A percentile compares a stretch with the other conserved stretches of the same genome.
Evolutionary conservation across 2,329 filamentous ascomycete genomes (phyloP).

Genomic region (Mycocentrospora acerina): DNA sequence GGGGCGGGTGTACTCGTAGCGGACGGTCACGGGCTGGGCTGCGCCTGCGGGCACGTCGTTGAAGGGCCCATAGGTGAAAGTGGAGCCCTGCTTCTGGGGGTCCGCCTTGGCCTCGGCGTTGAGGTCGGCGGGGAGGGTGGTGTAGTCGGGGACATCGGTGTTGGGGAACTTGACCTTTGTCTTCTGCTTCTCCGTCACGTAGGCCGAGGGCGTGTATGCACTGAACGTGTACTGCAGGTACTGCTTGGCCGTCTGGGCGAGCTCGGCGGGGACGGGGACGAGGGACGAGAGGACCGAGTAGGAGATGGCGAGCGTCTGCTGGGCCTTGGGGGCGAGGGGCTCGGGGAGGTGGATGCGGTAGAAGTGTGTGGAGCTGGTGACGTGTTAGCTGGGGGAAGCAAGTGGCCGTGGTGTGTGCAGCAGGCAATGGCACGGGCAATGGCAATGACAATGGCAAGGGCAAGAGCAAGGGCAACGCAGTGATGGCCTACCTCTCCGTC

Average conservation of each 20-base stretch:
- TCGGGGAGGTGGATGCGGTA: constrained; percentile 78
- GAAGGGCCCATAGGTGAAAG: constrained; percentile 89
- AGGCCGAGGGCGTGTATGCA: constrained; percentile 79
- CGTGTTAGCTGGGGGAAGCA: no score
- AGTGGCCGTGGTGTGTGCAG: no score
- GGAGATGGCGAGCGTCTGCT: constrained; percentile 84
- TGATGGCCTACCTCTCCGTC: constrained; percentile 56
- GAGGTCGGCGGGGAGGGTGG: constrained; percentile 62
- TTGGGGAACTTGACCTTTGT: constrained; percentile 90
- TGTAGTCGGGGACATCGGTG: constrained; percentile 80
- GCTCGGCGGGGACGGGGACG: constrained; percentile 74
- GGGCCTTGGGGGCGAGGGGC: constrained; percentile 72
- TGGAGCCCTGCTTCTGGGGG: constrained; percentile 80
- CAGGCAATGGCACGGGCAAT: no score
- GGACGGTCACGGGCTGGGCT: constrained; percentile 69
- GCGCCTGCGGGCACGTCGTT: constrained; percentile 78
- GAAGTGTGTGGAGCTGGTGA: constrained; percentile 64
- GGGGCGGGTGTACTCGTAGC: constrained; percentile 95
- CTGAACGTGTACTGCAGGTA: constrained; percentile 85
- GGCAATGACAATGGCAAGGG: constrained; percentile 1
- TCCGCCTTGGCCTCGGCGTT: constrained; percentile 64
- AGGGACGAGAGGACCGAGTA: constrained; percentile 82
- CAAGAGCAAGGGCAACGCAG: no score
- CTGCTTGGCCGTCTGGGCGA: constrained; percentile 83
- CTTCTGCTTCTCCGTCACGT: constrained; percentile 89